Percentiles rank a stretch among this genome's conserved stretches.
These are phyloP conservation scores for Trichomonascus vanleenenianus DNA, from an alignment of 805 yeast genomes.

Conservation along the genomic window DNA sequence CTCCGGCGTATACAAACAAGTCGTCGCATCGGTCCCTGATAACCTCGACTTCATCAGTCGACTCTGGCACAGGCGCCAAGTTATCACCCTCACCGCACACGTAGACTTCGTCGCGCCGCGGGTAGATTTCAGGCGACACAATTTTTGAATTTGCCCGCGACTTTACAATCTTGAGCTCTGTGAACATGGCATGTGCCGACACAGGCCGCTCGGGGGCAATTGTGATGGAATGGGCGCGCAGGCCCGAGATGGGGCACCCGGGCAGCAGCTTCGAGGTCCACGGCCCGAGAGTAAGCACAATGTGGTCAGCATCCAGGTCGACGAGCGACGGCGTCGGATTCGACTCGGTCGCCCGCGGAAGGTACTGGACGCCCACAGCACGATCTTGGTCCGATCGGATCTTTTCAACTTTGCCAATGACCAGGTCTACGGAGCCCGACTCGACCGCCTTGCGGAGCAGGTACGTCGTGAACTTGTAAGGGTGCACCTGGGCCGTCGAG, in stretches of 20 bases:
- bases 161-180: slow-evolving; percentile 59
- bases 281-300: slow-evolving; percentile 88
- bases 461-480: slow-evolving; percentile 85
- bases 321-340: no score
- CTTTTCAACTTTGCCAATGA: slow-evolving; percentile 76
- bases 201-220: slow-evolving; percentile 74
- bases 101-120: slow-evolving; percentile 90
- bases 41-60: slow-evolving; percentile 88
- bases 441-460: slow-evolving; percentile 73
- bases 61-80: slow-evolving; percentile 82
- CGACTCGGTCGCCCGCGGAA: slow-evolving; percentile 23
- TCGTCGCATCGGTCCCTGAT: slow-evolving; percentile 84
- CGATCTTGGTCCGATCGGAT: slow-evolving; percentile 25
- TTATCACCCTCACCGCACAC: slow-evolving; percentile 98
- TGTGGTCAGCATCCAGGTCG: slow-evolving; percentile 48
- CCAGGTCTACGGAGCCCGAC: slow-evolving; percentile 72
- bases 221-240: slow-evolving; percentile 92
- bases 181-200: slow-evolving; percentile 90
- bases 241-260: slow-evolving; percentile 88
- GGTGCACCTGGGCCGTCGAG: slow-evolving; percentile 95
- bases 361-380: slow-evolving; percentile 68
- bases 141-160: slow-evolving; percentile 26
- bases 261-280: slow-evolving; percentile 92
- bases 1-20: slow-evolving; percentile 71
- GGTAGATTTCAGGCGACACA: slow-evolving; percentile 90